Evolutionary conservation across 208 protist genomes (phyloP).

Genomic region (Trichomonas tenax): DNA sequence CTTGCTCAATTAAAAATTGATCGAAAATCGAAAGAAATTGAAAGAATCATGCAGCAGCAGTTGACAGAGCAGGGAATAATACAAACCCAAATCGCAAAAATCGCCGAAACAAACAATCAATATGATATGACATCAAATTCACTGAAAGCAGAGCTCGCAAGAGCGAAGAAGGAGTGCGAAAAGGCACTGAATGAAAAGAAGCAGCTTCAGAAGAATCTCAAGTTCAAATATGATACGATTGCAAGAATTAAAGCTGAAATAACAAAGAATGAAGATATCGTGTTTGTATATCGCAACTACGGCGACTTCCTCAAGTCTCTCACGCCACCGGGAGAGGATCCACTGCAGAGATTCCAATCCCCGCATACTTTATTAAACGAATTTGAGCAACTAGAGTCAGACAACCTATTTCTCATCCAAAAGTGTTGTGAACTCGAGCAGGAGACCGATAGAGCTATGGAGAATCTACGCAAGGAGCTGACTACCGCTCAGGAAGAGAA

Average conservation of each 20-base stretch:
- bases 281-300: neutral
- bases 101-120: constrained; percentile 7
- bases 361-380: neutral
- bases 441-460: neutral
- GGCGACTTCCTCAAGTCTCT: neutral
- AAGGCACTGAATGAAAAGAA: neutral
- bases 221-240: neutral
- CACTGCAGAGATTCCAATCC: no score
- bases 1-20: neutral
- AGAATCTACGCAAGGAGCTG: neutral
- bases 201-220: neutral
- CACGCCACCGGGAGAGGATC: neutral
- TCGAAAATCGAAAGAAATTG: constrained; percentile 11
- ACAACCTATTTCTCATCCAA: neutral
- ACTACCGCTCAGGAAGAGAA: neutral
- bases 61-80: neutral
- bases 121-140: neutral
- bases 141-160: neutral
- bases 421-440: neutral
- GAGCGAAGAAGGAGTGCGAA: neutral
- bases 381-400: neutral
- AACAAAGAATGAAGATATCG: neutral
- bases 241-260: neutral
- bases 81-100: neutral
- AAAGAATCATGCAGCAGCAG: neutral